Evolutionary conservation across 2,329 filamentous ascomycete genomes (phyloP), one percentile per base, ranked within the genome.

Genomic region (Aciculosporium take): DNA sequence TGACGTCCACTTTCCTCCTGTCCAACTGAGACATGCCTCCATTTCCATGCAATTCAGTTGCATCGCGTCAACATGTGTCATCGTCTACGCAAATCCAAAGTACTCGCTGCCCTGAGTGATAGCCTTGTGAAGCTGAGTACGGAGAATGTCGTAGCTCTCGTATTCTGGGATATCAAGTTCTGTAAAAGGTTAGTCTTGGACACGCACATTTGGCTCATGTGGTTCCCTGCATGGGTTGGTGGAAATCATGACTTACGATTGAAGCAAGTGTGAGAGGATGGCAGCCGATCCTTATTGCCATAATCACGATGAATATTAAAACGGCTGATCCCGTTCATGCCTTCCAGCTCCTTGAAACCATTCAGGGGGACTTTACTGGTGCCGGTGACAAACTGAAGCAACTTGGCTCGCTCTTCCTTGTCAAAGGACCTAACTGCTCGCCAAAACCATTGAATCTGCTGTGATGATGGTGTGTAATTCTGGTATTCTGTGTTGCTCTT

Each of bases 381-480:
- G 59, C 91, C 91, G 1, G 93, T 98, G 50, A 98, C 91, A 60
- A 98, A 98, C 57, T 98, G 91, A 34, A 98, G 73, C 47, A 98
- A 69, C 64, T 98, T 98, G 53, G 91, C 91, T 46, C 86, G 84
- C 65, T 98, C 93, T 66, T 98, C 93, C 66, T 96, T 96, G 68
- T 96, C 93, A 56, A 95, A 98, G 4, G 88, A 94, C 53, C 91
- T 81, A 33, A 98, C 79, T 21, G 91, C 91, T 55, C 93, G 82
- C 91, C 91, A 98, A 76, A 98, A 98, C 91, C 91, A 98, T 60
- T 96, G 88, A 45, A 98, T 94, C 59, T 98, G 93, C 34, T 86
- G 84, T 3, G 91, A 95, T 0, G 88, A 89, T 25, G 85, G 81
- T 4, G 78, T 86, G 66, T 98, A 98, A 62, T 96, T 96, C 64